Conservation (phyloP, 2,329 filamentous ascomycete genomes). For the Parastagonospora avenae region DNA sequence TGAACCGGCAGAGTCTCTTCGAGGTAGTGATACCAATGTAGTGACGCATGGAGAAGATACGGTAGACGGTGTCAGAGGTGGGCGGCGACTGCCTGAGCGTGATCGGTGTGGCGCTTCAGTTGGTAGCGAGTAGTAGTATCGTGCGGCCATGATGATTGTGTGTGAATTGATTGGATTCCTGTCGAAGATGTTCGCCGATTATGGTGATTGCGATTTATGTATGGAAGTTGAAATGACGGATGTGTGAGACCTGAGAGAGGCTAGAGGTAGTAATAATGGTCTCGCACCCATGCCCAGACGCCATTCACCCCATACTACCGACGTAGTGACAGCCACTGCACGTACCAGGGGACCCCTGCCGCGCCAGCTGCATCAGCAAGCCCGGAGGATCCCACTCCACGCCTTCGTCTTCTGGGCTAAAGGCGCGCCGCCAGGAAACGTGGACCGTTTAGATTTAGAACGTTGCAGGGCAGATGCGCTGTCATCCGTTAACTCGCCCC, state of each 20-base stretch:
- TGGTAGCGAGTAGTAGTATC: constrained; percentile 47
- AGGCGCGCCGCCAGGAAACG: constrained; percentile 44
- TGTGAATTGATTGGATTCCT: constrained; percentile 7
- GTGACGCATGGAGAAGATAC: constrained; percentile 53
- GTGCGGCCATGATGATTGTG: constrained; percentile 38
- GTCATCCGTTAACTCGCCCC: constrained; percentile 46
- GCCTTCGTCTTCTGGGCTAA: constrained; percentile 35
- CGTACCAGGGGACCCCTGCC: constrained; percentile 36
- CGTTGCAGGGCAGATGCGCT: constrained; percentile 43
- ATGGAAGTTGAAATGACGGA: constrained; percentile 20
- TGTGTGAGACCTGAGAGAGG: constrained; percentile 13
- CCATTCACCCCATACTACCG: constrained; percentile 47
- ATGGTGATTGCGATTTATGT: constrained; percentile 13
- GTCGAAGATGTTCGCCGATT: constrained; percentile 10
- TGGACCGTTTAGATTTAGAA: constrained; percentile 43
- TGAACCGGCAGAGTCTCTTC: constrained; percentile 46
- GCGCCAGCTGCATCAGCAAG: constrained; percentile 42
- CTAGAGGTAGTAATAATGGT: constrained; percentile 38
- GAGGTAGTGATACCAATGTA: constrained; percentile 46
- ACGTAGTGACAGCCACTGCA: constrained; percentile 36
- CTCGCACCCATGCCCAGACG: constrained; percentile 39
- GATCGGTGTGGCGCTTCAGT: constrained; percentile 41
- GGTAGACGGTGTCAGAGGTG: constrained; percentile 53
- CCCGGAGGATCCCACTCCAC: constrained; percentile 38
- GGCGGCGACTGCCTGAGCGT: constrained; percentile 47